Percentiles rank a stretch among this genome's conserved stretches.
Evolutionary conservation across 805 yeast genomes (phyloP).

Genomic region (Yamadazyma scolyti): DNA sequence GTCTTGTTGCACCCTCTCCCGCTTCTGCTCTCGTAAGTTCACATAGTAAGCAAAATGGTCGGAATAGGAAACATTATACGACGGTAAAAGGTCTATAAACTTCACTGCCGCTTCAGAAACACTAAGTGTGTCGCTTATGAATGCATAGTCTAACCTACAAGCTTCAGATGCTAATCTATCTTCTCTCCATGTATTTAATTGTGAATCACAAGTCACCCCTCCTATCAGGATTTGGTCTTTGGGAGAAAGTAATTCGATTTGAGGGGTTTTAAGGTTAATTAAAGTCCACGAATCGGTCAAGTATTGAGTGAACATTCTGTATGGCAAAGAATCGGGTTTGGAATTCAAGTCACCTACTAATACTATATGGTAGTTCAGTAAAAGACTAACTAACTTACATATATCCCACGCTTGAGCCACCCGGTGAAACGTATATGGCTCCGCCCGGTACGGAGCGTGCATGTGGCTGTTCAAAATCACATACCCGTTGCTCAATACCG

Average conservation of each 20-base stretch:
- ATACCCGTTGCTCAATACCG: conserved; percentile 55
- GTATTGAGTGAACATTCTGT: conserved; percentile 63
- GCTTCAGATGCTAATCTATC: conserved; percentile 60
- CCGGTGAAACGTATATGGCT: conserved; percentile 69
- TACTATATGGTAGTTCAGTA: conserved; percentile 68
- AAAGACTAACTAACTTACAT: conserved; percentile 57
- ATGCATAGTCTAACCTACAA: conserved; percentile 85
- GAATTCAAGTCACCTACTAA: conserved; percentile 94
- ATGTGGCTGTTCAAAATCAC: conserved; percentile 89
- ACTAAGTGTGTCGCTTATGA: conserved; percentile 57
- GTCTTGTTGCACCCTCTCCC: background rate
- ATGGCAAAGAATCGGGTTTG: conserved; percentile 81
- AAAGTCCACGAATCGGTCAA: conserved; percentile 81
- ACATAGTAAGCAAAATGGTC: conserved; percentile 84
- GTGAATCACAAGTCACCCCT: conserved; percentile 89
- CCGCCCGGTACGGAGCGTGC: conserved; percentile 99
- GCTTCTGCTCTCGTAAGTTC: conserved; percentile 19
- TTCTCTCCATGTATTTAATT: conserved; percentile 81
- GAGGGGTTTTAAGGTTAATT: conserved; percentile 28
- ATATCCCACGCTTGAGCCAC: conserved; percentile 97
- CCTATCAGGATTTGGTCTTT: conserved; percentile 61
- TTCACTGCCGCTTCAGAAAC: conserved; percentile 65
- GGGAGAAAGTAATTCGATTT: conserved; percentile 25
- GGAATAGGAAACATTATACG: conserved; percentile 62
- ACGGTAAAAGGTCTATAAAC: conserved; percentile 67